A percentile compares a stretch with the other conserved stretches of the same genome.
These are phyloP conservation scores for Akanthomyces dipterigenus DNA, from an alignment of 2,329 filamentous ascomycete genomes.

Conservation along the genomic window DNA sequence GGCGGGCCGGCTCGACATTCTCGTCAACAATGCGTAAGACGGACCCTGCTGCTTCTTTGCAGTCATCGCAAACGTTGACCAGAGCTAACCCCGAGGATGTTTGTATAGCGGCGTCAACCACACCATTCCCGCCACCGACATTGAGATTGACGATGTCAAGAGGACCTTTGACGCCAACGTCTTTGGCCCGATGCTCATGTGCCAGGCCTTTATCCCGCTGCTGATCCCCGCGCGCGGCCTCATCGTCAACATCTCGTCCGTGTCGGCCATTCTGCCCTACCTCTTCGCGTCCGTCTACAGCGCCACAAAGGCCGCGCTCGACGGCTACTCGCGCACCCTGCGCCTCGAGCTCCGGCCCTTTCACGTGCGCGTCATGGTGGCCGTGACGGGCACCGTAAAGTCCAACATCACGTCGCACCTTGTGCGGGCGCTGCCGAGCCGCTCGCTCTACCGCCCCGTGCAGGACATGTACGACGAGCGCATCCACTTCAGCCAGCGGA, in stretches of 20 bases:
- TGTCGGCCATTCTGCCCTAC: slow-evolving; percentile 44
- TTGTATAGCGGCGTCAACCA: slow-evolving; percentile 34
- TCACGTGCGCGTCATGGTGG: slow-evolving; percentile 50
- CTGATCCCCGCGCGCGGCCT: slow-evolving; percentile 45
- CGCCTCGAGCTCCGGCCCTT: slow-evolving; percentile 48
- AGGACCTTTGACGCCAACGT: slow-evolving; percentile 51
- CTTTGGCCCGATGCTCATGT: slow-evolving; percentile 51
- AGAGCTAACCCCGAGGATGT: not conserved
- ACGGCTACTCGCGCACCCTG: slow-evolving; percentile 45
- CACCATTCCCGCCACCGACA: slow-evolving; percentile 45
- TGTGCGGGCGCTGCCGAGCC: slow-evolving; percentile 34
- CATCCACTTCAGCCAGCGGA: slow-evolving; percentile 42
- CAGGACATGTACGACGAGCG: slow-evolving; percentile 39
- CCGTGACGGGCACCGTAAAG: slow-evolving; percentile 46
- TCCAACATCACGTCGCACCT: slow-evolving; percentile 42
- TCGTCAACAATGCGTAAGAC: slow-evolving; percentile 53
- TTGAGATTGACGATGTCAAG: slow-evolving; percentile 46
- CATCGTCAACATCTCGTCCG: slow-evolving; percentile 50
- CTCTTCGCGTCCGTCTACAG: slow-evolving; percentile 48
- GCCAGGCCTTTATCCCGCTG: slow-evolving; percentile 41
- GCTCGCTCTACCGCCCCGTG: slow-evolving; percentile 42
- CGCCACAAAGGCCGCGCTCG: slow-evolving; percentile 48
- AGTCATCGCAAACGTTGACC: not conserved
- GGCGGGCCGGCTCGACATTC: slow-evolving; percentile 47
- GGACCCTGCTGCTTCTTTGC: not conserved